A percentile compares a stretch with the other conserved stretches of the same genome.
These are phyloP conservation scores for Neofusicoccum cordaticola DNA, from an alignment of 2,329 filamentous ascomycete genomes.

Conservation along the genomic window DNA sequence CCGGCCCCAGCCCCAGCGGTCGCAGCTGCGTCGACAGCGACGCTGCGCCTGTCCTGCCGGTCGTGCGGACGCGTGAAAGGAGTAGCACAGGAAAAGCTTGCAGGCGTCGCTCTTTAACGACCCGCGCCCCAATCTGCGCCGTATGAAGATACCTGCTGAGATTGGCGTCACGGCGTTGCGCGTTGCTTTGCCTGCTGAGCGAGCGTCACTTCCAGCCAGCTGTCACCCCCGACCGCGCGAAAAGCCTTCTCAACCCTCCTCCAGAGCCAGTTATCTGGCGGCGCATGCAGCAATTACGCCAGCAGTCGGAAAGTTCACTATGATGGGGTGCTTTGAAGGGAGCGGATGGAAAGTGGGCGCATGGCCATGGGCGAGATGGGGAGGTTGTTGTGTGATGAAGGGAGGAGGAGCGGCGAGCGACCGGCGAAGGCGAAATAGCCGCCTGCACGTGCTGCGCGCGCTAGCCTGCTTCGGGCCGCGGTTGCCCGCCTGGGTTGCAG, in stretches of 20 bases:
- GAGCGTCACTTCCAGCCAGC: slow-evolving; percentile 16
- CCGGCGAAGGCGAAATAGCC: slow-evolving; percentile 15
- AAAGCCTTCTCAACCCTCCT: slow-evolving; percentile 16
- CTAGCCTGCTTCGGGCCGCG: slow-evolving; percentile 1
- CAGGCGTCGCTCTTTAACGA: slow-evolving; percentile 6
- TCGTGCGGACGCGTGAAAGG: slow-evolving; percentile 7
- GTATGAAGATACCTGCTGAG: slow-evolving; percentile 14
- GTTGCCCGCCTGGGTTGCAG: background rate
- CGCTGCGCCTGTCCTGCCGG: slow-evolving; percentile 10
- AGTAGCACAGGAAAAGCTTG: slow-evolving; percentile 13
- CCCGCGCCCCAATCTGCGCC: slow-evolving; percentile 4
- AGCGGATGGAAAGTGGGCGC: slow-evolving; percentile 25
- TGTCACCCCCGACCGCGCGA: slow-evolving; percentile 14
- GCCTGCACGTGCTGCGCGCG: slow-evolving; percentile 8
- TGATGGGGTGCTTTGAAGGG: slow-evolving; percentile 25
- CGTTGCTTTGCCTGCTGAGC: slow-evolving; percentile 14
- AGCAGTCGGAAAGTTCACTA: slow-evolving; percentile 18
- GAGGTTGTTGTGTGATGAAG: slow-evolving; percentile 22
- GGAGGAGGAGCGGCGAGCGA: slow-evolving; percentile 21
- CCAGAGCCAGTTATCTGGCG: slow-evolving; percentile 19
- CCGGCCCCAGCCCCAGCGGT: slow-evolving; percentile 13
- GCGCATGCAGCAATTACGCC: slow-evolving; percentile 13
- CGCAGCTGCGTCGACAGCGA: slow-evolving; percentile 9
- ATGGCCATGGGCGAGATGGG: slow-evolving; percentile 5
- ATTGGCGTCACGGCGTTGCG: slow-evolving; percentile 15